These are phyloP conservation scores for Aristolochia fimbriata DNA, from an alignment of 164 flowering plant species.

Conservation along the genomic window DNA sequence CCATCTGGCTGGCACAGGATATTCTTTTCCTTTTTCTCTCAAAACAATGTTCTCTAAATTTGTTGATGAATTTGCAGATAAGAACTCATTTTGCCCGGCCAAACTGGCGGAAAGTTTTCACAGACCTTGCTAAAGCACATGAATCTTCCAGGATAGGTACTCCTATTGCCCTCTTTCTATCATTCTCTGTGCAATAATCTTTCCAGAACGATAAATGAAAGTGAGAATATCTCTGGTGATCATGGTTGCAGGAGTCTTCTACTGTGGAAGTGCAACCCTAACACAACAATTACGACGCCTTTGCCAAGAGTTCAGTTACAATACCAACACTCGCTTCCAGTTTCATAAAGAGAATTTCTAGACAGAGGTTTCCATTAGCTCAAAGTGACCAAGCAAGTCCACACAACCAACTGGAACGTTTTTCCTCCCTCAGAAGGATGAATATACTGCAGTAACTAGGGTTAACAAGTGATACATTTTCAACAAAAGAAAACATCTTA, in stretches of 20 bases:
- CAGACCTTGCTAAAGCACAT: conserved; percentile 41
- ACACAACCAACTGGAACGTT: not conserved
- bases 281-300: conserved; percentile 46
- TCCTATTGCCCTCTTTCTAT: not conserved
- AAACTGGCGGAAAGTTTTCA: conserved; percentile 88
- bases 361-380: not conserved
- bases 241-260: conserved; percentile 73
- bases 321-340: conserved; percentile 60
- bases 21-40: not conserved
- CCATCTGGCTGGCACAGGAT: not conserved
- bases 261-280: conserved; percentile 74
- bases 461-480: too few species aligned
- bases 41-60: not conserved
- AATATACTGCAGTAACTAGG: not conserved
- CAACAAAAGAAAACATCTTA: not conserved
- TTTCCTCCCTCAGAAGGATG: not conserved
- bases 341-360: conserved; percentile 95
- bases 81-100: conserved; percentile 92
- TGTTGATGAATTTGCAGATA: conserved; percentile 39
- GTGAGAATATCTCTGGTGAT: not conserved
- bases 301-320: conserved; percentile 60
- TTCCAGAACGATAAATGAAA: not conserved
- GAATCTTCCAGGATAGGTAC: conserved; percentile 56
- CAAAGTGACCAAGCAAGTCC: too few species aligned
- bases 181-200: not conserved